A percentile compares a stretch with the other conserved stretches of the same genome.
phyloP scores from a whole-genome alignment of 495 filamentous ascomycete species.

The Aspergillus haitiensis region DNA sequence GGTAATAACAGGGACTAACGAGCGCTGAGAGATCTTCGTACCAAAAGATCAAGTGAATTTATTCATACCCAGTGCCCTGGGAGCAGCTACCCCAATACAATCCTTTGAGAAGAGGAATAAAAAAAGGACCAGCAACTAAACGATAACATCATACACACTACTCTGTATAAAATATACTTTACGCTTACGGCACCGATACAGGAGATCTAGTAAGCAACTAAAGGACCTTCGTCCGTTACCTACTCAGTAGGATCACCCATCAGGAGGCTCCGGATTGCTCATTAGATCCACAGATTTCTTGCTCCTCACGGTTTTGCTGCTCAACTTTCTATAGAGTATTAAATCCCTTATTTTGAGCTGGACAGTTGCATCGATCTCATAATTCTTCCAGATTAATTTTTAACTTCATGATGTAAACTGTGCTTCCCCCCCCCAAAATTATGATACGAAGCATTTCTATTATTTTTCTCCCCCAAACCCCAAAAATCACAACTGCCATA shows the following conservation, averaged over 20 bases:
- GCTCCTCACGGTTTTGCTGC: no score
- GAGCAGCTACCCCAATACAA: no score
- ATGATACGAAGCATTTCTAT: neutral
- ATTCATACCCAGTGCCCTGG: no score
- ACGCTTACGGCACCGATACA: neutral
- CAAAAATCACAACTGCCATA: neutral
- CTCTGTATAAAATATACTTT: no score
- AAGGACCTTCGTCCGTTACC: neutral
- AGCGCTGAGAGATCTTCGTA: no score
- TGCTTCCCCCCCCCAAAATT: neutral
- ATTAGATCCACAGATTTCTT: conserved; percentile 1
- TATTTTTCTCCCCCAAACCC: neutral
- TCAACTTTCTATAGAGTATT: neutral
- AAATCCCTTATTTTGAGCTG: conserved; percentile 10
- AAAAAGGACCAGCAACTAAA: no score
- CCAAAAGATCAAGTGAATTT: no score
- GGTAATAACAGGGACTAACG: no score
- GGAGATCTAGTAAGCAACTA: conserved; percentile 1
- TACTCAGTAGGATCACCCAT: neutral
- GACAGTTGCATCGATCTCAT: conserved; percentile 13
- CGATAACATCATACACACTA: no score
- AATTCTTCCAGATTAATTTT: neutral
- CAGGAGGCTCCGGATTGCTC: neutral
- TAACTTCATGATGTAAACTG: neutral
- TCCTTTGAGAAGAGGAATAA: no score